Conservation (phyloP, 495 filamentous ascomycete species). For the Daldinia grandis region DNA sequence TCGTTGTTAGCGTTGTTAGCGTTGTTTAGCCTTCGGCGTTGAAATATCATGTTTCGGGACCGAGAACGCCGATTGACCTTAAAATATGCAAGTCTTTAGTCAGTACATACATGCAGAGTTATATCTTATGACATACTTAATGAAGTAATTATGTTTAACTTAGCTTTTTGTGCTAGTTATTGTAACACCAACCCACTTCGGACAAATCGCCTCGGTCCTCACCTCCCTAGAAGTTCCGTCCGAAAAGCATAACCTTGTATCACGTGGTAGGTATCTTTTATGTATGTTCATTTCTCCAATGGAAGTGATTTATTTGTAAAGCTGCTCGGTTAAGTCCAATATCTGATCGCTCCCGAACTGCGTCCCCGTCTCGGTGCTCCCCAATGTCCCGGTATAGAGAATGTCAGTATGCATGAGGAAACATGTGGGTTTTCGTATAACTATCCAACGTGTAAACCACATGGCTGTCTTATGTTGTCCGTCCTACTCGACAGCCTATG, state of each 20-base stretch:
- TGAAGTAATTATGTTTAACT: too few species aligned
- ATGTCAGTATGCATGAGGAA: not conserved
- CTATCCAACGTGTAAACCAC: not conserved
- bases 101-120: not conserved
- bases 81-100: not conserved
- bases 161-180: not conserved
- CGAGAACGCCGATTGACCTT: slow-evolving; percentile 2
- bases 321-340: slow-evolving; percentile 24
- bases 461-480: not conserved
- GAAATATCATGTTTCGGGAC: slow-evolving; percentile 27
- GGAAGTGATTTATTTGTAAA: slow-evolving; percentile 12
- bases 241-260: slow-evolving; percentile 2
- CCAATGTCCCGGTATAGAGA: slow-evolving; percentile 16
- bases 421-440: not conserved
- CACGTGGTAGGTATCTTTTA: slow-evolving; percentile 21
- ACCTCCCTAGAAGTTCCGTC: slow-evolving; percentile 16
- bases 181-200: not conserved
- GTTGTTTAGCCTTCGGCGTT: slow-evolving; percentile 14
- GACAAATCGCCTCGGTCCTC: not conserved
- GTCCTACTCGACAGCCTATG: not conserved
- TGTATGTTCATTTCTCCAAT: not conserved
- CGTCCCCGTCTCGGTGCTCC: slow-evolving; percentile 26
- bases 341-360: slow-evolving; percentile 25
- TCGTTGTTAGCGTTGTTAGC: not conserved
- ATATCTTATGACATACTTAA: not conserved